Conservation (phyloP, 2,329 filamentous ascomycete species). For the Fusarium pseudoanthophilum region DNA sequence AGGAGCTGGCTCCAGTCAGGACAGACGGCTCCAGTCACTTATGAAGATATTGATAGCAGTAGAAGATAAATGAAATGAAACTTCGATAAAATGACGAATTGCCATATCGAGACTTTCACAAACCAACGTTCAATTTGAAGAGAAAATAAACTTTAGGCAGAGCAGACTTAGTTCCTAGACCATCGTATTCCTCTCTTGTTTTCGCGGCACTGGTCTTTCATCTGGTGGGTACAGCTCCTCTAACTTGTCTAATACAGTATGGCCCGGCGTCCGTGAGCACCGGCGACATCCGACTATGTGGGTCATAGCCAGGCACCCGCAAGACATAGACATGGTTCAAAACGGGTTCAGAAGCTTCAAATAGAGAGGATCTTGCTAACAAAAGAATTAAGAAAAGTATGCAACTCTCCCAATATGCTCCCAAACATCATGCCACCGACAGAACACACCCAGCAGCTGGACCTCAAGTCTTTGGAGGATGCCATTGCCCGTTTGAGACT, state of each 20-base stretch:
- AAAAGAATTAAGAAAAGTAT: not conserved
- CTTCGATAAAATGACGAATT: fast-evolving
- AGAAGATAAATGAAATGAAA: not conserved
- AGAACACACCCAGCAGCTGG: not conserved
- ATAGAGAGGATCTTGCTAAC: not conserved
- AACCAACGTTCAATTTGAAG: fast-evolving
- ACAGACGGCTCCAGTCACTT: fast-evolving
- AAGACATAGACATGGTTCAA: not conserved
- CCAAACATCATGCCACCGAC: not conserved
- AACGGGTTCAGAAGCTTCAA: not conserved
- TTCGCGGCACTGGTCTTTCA: not conserved
- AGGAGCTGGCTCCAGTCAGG: not conserved
- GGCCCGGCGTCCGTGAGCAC: not conserved
- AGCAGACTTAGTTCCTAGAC: too few species aligned
- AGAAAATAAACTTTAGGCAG: not conserved
- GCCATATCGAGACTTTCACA: fast-evolving
- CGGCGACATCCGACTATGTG: not conserved
- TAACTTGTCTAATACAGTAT: not conserved
- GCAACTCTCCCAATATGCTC: too few species aligned
- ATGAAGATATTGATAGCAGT: fast-evolving
- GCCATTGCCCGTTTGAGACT: not conserved
- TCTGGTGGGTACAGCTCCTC: not conserved
- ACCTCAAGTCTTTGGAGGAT: not conserved
- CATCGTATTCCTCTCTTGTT: not conserved
- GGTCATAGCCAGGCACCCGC: not conserved